Evolutionary conservation across 2,329 filamentous ascomycete species (phyloP), one percentile per base, ranked within the genome.

Genomic region (Aspergillus sp.): DNA sequence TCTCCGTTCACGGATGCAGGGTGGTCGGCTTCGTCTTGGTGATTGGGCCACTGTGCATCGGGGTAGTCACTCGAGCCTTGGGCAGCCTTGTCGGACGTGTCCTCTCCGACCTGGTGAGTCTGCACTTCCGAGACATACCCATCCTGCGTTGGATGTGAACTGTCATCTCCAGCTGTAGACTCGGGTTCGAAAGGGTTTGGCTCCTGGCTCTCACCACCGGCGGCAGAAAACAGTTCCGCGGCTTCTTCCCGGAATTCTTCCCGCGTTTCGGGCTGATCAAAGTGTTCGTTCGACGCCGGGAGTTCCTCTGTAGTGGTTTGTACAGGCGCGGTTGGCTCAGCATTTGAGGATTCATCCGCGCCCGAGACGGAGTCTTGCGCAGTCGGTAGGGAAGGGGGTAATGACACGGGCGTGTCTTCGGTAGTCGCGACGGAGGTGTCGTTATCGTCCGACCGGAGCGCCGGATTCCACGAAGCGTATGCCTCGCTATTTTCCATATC

Each of bases 391-490:
- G 56, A 21, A 27, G 56, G 45, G n/a, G 46, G 23, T 23, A 27
- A 46, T 12, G 56, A 49, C 15, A 7, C 45, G 27, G 44, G 19
- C 3, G 31, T 27, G 37, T 43, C n/a, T 39, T 50, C 44, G 31
- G 39, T 53, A 48, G 62, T 59, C 43, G 60, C 52, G 52, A 55
- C 51, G 17, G 61, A 33, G 45, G 52, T 37, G 43, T 63, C 59
- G 53, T 67, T 57, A 43, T 66, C 61, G 23, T 83, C 77, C 39
- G 79, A 77, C 66, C 80, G 74, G 59, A 82, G 70, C 19, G 83
- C 82, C 45, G 83, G 82, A 74, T 86, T 82, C 84, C 83, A 85
- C 19, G 79, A 78, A 54, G 77, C 67, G 12, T 53, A 53, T 39
- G 48, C 53, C 35, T 65, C 62, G 46, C 56, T 62, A 56, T 67